phyloP scores from a whole-genome alignment of 768 basidiomycete species.

The Boletus sp. region DNA sequence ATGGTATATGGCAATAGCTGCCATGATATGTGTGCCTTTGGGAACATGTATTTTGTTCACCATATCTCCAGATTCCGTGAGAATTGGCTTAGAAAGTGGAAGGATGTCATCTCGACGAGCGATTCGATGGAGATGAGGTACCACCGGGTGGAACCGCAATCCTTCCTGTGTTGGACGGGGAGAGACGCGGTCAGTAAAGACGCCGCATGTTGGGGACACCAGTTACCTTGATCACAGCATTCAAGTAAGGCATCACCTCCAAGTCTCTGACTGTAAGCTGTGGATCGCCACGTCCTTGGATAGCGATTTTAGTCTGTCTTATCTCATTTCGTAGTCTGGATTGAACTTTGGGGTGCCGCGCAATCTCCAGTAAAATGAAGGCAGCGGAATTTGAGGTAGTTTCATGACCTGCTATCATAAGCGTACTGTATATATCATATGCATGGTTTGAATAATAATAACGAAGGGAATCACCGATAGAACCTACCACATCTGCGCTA shows the following conservation, averaged over 20 bases:
- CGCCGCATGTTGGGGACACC: conserved; percentile 8
- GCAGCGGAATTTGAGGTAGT: conserved; percentile 53
- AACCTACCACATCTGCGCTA: conserved; percentile 17
- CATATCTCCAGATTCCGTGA: conserved; percentile 41
- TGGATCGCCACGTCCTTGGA: neutral
- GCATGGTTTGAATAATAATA: neutral
- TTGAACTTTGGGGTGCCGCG: conserved; percentile 55
- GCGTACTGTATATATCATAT: conserved; percentile 33
- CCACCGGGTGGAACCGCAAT: conserved; percentile 45
- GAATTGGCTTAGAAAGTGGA: conserved; percentile 56
- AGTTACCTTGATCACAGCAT: conserved; percentile 33
- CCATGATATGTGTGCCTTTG: conserved; percentile 47
- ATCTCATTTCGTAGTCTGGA: conserved; percentile 46
- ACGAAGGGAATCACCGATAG: neutral
- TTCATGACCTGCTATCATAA: conserved; percentile 53
- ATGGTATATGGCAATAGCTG: conserved; percentile 56
- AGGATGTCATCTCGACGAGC: conserved; percentile 53
- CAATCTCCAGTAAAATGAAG: conserved; percentile 63
- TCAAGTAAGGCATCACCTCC: conserved; percentile 48
- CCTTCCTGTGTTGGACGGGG: conserved; percentile 35
- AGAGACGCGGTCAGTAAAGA: conserved; percentile 6
- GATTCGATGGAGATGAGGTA: conserved; percentile 49
- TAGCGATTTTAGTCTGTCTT: neutral
- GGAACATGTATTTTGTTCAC: conserved; percentile 46
- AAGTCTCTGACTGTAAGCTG: conserved; percentile 35